Evolutionary conservation across 75 land plant species (phyloP), one percentile per base, ranked within the genome.

Genomic region (Azolla pinnata): DNA sequence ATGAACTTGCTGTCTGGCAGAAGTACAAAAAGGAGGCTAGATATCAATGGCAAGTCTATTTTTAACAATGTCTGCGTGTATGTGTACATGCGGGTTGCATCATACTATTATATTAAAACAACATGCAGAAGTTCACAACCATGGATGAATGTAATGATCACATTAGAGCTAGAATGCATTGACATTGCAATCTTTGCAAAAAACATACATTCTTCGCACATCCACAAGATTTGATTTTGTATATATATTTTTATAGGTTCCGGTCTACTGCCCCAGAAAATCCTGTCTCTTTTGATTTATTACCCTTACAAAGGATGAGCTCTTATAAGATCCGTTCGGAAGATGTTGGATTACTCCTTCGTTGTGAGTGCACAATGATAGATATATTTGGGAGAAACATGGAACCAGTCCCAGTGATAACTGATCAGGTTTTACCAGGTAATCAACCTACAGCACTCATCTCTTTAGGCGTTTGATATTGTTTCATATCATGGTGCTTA

Each of bases 331-430:
- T 82, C 45, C 70, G 88, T 29, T 62, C 85, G 2, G 97, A 91
- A 63, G 93, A 91, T 62, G 75, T 91, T 61, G 97, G 88, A 25
- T 73, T 65, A 19, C 80, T 70, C 29, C 48, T 91, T 32, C 83
- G 60, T 49, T 91, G 97, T 76, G 97, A 91, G 57, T 81, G 88
- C 69, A 74, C 78, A 54, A 71, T 84, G 12, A 71, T 77, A 8
- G 97, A 91, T 81, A 74, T 78, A 1, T 91, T 87, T 80, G 88
- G 81, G 31, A 79, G 97, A 66, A 82, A 73, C 18, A 75, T 73
- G 71, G 86, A 80, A 34, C 83, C 78, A 10, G 79, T 69, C 52
- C 77, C 62, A 60, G 70, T 75, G 27, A 61, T 75, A 23, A 80
- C 80, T 27, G 51, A 65, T 21, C 69, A 82, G 28, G 68, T 91